Base-by-base conservation (phyloP, 2,329 filamentous ascomycete genomes). In the Thelonectria discophora region DNA sequence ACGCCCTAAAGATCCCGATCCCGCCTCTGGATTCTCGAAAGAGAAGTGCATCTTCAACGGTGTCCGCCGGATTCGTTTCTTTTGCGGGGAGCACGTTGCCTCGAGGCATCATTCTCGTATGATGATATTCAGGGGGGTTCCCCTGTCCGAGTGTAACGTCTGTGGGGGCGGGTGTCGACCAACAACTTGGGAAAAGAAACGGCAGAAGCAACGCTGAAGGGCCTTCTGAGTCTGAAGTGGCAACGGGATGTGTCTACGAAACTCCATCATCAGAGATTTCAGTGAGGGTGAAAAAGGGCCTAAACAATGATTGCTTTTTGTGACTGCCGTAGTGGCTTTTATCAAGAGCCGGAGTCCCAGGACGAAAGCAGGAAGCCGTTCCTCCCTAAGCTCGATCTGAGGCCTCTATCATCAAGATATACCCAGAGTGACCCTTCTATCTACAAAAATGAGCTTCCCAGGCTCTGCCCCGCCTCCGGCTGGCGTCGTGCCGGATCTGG, bases 381-480 rank as follows among this genome's bases (percentile, higher is more conserved):
- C 13, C 8, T 21, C 5, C 2, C 10, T 10, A 21, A 45, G 18
- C 18, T 45, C 27, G 17, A 6, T 20, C 4, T 13, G 18, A 13
- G 42, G 42, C 18, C 42, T 45, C 42, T 13, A 21, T 20, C 11
- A 24, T 45, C 1, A 21, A 13, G 10, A 21, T 4, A 13, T 21
- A 24, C 17, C 20, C 20, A 17, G n/a, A 48, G 24, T 48, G 15
- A n/a, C 15, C 13, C 7, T 32, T 30, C 11, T 7, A 48, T n/a
- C 11, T 15, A 15, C 43, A 21, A 30, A 8, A 12, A 67, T 68
- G 65, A 67, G 52, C 32, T 67, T 57, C 17, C 62, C 62, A 1
- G 63, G 65, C 5, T 59, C 65, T n/a, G 43, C 45, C 1, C 59
- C 59, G 53, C 65, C 63, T 10, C 62, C 65, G 3, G 13, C 48